A percentile compares a stretch with the other conserved stretches of the same genome.
Evolutionary conservation across 495 filamentous ascomycete species (phyloP).

Genomic region (Haplographium delicatum): DNA sequence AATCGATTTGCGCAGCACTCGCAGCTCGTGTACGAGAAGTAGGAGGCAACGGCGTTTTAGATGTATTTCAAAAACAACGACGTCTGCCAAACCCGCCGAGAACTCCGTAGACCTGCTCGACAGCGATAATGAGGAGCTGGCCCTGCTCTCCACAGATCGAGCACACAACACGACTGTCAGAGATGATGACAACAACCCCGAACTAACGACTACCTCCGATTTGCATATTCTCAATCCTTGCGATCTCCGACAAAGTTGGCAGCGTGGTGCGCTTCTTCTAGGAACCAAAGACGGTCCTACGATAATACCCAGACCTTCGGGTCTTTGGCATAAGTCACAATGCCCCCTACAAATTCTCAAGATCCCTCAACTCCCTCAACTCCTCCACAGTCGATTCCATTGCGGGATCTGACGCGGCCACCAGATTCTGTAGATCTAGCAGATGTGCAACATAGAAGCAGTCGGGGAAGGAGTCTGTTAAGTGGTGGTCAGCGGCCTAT

Average conservation of each 20-base stretch:
- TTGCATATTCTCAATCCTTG: not conserved
- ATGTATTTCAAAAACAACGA: constrained; percentile 9
- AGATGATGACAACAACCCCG: constrained; percentile 13
- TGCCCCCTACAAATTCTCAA: constrained; percentile 19
- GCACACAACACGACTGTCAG: not conserved
- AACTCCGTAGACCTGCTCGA: not conserved
- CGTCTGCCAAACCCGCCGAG: not conserved
- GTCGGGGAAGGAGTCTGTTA: constrained; percentile 27
- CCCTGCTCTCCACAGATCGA: not conserved
- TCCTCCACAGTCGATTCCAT: constrained; percentile 69
- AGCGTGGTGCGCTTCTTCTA: not conserved
- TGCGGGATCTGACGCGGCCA: constrained; percentile 69
- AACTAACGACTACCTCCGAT: constrained; percentile 11
- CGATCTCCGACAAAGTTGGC: too few species aligned
- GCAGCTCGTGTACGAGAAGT: too few species aligned
- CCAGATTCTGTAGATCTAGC: constrained; percentile 39
- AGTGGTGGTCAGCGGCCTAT: constrained; percentile 31
- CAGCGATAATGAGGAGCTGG: constrained; percentile 1
- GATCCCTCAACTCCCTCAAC: constrained; percentile 25
- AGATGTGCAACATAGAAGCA: constrained; percentile 26
- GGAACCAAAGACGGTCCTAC: constrained; percentile 3
- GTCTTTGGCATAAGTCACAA: constrained; percentile 19
- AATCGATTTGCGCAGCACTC: too few species aligned
- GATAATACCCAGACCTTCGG: constrained; percentile 13
- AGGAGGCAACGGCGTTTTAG: too few species aligned